phyloP scores from a whole-genome alignment of 331 rosid genomes.

The Rhamnella rubrinervis region DNA sequence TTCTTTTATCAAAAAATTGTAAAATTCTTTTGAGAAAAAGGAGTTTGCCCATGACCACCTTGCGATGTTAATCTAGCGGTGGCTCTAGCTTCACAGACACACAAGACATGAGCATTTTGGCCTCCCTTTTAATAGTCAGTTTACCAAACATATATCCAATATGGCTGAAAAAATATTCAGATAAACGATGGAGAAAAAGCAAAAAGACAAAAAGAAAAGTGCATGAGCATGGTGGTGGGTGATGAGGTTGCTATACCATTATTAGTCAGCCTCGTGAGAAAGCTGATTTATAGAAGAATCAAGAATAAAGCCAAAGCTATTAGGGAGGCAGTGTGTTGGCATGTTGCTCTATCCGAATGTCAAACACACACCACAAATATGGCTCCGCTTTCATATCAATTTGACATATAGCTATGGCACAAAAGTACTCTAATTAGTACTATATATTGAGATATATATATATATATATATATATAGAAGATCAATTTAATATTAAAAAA shows the following conservation, averaged over 20 bases:
- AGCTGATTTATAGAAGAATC: background rate
- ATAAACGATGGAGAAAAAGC: constrained; percentile 33
- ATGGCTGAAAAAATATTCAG: constrained; percentile 42
- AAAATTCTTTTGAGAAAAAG: constrained; percentile 49
- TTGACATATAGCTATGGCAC: background rate
- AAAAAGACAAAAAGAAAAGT: constrained; percentile 34
- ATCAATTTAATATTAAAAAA: too few species aligned
- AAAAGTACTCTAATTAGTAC: too few species aligned
- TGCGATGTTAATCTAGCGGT: constrained; percentile 40
- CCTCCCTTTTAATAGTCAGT: constrained; percentile 38
- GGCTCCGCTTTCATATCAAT: background rate
- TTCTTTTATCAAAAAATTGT: constrained; percentile 40
- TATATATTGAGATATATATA: too few species aligned
- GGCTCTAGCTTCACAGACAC: constrained; percentile 16
- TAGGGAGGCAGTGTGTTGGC: background rate
- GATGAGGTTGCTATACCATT: background rate
- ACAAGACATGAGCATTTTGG: constrained; percentile 30
- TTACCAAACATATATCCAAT: constrained; percentile 32
- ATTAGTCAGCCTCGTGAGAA: constrained; percentile 3
- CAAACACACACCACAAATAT: background rate
- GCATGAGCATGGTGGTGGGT: background rate
- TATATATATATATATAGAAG: too few species aligned
- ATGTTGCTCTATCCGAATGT: constrained; percentile 4
- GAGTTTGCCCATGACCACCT: constrained; percentile 32
- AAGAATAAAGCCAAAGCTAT: constrained; percentile 6